Conservation (phyloP, 768 basidiomycete genomes). For the Neoboletus magnificus region DNA sequence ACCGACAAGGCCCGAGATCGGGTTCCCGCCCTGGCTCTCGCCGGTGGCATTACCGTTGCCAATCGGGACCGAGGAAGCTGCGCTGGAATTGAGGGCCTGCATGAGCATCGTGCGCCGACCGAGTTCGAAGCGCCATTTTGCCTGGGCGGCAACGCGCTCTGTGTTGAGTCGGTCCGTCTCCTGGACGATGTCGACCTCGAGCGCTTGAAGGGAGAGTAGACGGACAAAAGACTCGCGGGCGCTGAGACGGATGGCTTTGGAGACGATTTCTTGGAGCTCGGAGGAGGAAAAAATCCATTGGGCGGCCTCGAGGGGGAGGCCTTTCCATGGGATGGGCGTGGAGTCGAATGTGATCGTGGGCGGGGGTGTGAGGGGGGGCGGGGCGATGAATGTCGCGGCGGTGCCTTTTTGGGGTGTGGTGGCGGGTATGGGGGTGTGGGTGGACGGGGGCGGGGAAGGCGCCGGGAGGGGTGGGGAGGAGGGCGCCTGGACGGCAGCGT, state of each 20-base stretch:
- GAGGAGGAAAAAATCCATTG: conserved; percentile 53
- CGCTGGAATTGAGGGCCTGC: conserved; percentile 61
- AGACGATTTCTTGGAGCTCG: conserved; percentile 66
- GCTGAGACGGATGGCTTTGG: conserved; percentile 65
- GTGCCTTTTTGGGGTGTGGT: not conserved
- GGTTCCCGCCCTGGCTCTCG: conserved; percentile 33
- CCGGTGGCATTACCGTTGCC: not conserved
- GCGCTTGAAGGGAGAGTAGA: conserved; percentile 57
- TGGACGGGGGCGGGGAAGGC: no score
- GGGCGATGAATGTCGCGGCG: conserved; percentile 24
- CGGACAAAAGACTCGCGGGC: conserved; percentile 70
- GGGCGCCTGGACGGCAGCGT: conserved; percentile 16
- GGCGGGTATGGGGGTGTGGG: no score
- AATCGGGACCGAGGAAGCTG: conserved; percentile 25
- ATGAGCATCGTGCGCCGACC: conserved; percentile 67
- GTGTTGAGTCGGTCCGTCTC: conserved; percentile 58
- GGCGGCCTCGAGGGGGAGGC: conserved; percentile 67
- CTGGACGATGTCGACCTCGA: conserved; percentile 55
- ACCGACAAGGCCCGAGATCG: conserved; percentile 42
- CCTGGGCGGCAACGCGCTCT: conserved; percentile 53
- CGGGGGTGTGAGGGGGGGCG: conserved; percentile 42
- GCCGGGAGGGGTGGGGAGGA: not conserved
- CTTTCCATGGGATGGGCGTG: conserved; percentile 59
- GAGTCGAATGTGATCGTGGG: conserved; percentile 56
- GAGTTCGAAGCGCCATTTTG: conserved; percentile 65